Conservation (phyloP, 2,329 filamentous ascomycete genomes). For the Diaporthe caulivora region DNA sequence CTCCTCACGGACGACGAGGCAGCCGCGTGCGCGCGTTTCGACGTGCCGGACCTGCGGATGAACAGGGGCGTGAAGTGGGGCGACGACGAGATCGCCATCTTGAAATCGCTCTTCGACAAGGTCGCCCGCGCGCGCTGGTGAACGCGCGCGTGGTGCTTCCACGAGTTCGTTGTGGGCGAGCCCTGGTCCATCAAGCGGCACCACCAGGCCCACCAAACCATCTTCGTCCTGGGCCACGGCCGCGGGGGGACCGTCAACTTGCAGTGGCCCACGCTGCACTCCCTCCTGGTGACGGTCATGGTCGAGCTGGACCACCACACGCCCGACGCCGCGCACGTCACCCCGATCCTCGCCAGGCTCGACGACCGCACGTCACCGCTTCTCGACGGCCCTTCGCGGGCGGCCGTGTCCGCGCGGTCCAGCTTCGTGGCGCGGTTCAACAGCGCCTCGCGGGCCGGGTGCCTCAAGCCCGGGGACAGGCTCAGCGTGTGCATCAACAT, state of each 20-base stretch:
- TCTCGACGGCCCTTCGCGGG: neutral
- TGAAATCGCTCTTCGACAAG: neutral
- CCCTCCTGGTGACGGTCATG: neutral
- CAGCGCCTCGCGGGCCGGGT: neutral
- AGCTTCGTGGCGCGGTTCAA: neutral
- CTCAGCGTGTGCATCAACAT: neutral
- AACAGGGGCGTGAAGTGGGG: rapidly evolving
- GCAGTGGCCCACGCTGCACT: neutral
- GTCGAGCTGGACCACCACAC: neutral
- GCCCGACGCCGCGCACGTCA: neutral
- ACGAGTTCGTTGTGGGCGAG: neutral
- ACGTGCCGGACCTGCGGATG: neutral
- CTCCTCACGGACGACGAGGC: neutral
- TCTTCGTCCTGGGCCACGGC: neutral
- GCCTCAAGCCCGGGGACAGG: neutral
- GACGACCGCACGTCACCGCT: slow-evolving; percentile 4
- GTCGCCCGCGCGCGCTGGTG: slow-evolving; percentile 5
- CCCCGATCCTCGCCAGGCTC: neutral
- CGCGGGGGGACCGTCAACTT: neutral
- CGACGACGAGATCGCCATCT: neutral
- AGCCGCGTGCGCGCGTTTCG: neutral
- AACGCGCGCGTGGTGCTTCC: neutral
- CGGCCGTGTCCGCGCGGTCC: neutral
- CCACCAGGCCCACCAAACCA: neutral
- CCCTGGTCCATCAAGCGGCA: slow-evolving; percentile 5